Evolutionary conservation across 2,329 filamentous ascomycete species (phyloP).

Genomic region (Pseudofabraea citricarpa): DNA sequence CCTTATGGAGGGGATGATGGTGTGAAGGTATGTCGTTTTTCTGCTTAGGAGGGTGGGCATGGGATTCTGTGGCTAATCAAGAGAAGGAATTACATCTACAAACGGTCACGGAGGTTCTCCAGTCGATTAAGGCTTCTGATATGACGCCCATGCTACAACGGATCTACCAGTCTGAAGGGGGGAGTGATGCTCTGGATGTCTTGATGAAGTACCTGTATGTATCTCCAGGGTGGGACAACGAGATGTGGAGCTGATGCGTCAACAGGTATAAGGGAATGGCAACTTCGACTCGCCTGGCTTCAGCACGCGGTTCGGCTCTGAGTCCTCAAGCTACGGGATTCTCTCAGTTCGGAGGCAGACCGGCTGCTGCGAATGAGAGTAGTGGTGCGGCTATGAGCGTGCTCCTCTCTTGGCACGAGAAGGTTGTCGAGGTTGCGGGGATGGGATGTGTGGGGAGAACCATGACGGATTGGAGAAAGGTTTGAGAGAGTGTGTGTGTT

Average conservation of each 20-base stretch:
- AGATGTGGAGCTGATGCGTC: background rate
- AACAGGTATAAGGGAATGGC: slow-evolving; percentile 87
- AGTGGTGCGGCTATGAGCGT: slow-evolving; percentile 93
- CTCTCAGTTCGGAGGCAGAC: slow-evolving; percentile 65
- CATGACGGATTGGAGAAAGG: slow-evolving; percentile 94
- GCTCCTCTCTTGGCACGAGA: slow-evolving; percentile 96
- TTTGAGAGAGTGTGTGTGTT: slow-evolving; percentile 46
- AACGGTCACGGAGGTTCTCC: slow-evolving; percentile 87
- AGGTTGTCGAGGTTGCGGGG: slow-evolving; percentile 90
- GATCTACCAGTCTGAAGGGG: slow-evolving; percentile 74
- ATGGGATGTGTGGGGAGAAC: slow-evolving; percentile 86
- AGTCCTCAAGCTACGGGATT: slow-evolving; percentile 83
- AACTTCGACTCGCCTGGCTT: slow-evolving; percentile 21
- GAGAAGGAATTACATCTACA: slow-evolving; percentile 86
- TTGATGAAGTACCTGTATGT: slow-evolving; percentile 96
- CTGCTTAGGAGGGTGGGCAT: too few relatives aligned
- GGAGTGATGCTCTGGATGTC: slow-evolving; percentile 81
- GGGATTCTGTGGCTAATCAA: too few relatives aligned
- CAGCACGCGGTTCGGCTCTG: slow-evolving; percentile 38
- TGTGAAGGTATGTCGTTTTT: slow-evolving; percentile 51
- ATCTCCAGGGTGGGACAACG: background rate
- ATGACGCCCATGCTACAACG: slow-evolving; percentile 85
- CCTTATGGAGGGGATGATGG: slow-evolving; percentile 62
- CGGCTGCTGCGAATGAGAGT: slow-evolving; percentile 54
- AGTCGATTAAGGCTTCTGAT: slow-evolving; percentile 92